A percentile compares a stretch with the other conserved stretches of the same genome.
Conservation (phyloP, 495 filamentous ascomycete species). For the Cudoniella acicularis region DNA sequence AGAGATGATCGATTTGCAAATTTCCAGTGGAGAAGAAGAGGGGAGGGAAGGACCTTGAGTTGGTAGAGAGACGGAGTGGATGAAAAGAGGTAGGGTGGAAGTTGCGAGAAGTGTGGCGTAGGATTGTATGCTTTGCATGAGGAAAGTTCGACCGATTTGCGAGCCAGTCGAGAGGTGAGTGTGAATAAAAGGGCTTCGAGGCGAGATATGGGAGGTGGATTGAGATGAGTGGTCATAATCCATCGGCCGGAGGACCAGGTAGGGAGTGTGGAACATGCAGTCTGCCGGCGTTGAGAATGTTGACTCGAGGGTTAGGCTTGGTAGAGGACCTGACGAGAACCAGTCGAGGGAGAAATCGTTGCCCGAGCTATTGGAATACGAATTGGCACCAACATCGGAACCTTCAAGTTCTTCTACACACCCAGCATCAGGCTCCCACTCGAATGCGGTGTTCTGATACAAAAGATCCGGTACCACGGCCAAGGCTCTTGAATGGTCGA, state of each 20-base stretch:
- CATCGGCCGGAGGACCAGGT: conserved; percentile 17
- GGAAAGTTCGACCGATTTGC: conserved; percentile 15
- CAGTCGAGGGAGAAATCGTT: conserved; percentile 10
- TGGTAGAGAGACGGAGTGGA: conserved; percentile 14
- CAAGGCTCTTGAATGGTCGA: not conserved
- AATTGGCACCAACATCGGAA: conserved; percentile 8
- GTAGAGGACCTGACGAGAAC: conserved; percentile 12
- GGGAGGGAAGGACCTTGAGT: conserved; percentile 7
- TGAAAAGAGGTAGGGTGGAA: conserved; percentile 14
- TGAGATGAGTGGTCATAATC: conserved; percentile 2
- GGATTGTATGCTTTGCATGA: conserved; percentile 17
- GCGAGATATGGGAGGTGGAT: conserved; percentile 5
- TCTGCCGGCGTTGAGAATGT: conserved; percentile 22
- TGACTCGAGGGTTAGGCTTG: conserved; percentile 13
- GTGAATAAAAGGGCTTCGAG: conserved; percentile 18
- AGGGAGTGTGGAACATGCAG: conserved; percentile 23
- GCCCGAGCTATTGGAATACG: conserved; percentile 3
- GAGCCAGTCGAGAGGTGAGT: conserved; percentile 11
- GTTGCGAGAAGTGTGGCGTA: conserved; percentile 14
- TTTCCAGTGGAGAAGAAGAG: conserved; percentile 11
- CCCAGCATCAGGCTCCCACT: conserved; percentile 22
- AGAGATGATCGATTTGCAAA: conserved; percentile 19
- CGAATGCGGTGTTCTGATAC: conserved; percentile 1
- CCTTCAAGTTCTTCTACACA: conserved; percentile 13
- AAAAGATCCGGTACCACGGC: conserved; percentile 4